phyloP scores from a whole-genome alignment of 1,284 basidiomycete species.

The Puccinia polysora region DNA sequence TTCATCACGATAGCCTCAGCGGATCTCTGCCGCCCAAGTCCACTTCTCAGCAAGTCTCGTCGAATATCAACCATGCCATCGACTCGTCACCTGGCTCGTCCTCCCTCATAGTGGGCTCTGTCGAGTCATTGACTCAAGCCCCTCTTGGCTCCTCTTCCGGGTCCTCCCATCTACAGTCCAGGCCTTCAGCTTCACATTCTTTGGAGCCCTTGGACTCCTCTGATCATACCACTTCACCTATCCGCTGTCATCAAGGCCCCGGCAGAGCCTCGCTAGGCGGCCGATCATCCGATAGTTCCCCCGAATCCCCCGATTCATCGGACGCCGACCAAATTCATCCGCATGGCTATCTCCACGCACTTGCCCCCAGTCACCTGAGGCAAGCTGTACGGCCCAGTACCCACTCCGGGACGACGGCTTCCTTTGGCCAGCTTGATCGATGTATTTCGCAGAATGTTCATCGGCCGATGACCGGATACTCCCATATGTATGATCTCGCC shows the following conservation, averaged over 20 bases:
- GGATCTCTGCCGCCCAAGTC: too few species aligned
- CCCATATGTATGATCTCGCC: not conserved
- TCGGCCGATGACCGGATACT: not conserved
- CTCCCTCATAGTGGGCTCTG: not conserved
- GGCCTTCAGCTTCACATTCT: not conserved
- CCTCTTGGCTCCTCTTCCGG: not conserved
- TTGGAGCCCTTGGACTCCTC: not conserved
- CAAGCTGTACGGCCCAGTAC: slow-evolving; percentile 17
- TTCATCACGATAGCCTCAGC: slow-evolving; percentile 10
- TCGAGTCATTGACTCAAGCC: slow-evolving; percentile 6
- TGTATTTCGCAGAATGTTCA: not conserved
- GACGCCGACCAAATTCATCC: not conserved
- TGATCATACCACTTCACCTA: not conserved
- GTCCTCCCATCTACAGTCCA: slow-evolving; percentile 2
- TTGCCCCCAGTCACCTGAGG: not conserved
- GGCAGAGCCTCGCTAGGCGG: not conserved
- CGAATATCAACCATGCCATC: not conserved
- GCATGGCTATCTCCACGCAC: not conserved
- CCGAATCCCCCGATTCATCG: slow-evolving; percentile 7
- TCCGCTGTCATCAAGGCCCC: not conserved
- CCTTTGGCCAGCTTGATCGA: not conserved
- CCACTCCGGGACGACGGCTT: slow-evolving; percentile 9
- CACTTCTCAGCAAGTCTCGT: too few species aligned
- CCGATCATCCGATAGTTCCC: slow-evolving; percentile 2
- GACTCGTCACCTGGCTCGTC: slow-evolving; percentile 11